A percentile compares a stretch with the other conserved stretches of the same genome.
These are phyloP conservation scores for Cyberlindnera maclurae DNA, from an alignment of 805 yeast genomes.

Conservation along the genomic window DNA sequence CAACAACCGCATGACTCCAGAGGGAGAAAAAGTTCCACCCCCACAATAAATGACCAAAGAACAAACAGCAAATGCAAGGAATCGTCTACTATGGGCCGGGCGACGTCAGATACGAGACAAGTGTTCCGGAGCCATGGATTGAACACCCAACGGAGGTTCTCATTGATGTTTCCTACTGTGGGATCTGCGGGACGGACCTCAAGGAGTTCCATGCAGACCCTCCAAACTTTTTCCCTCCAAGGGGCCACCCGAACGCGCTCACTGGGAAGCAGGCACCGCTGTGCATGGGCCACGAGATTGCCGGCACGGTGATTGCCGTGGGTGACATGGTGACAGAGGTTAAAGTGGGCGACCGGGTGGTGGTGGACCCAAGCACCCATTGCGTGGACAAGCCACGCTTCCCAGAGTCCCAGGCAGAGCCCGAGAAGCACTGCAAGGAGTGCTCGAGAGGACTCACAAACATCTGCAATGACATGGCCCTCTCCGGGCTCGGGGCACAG, in stretches of 20 bases:
- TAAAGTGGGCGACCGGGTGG: conserved; percentile 51
- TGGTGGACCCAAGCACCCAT: conserved; percentile 55
- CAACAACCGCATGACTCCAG: too few species aligned
- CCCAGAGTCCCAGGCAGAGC: conserved; percentile 25
- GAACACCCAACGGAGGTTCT: conserved; percentile 33
- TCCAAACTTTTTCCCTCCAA: conserved; percentile 48
- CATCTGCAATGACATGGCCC: conserved; percentile 41
- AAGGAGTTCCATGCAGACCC: conserved; percentile 49
- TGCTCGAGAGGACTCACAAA: conserved; percentile 46
- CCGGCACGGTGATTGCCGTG: conserved; percentile 37
- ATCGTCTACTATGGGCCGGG: conserved; percentile 39
- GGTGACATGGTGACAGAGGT: conserved; percentile 40
- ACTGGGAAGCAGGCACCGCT: conserved; percentile 37
- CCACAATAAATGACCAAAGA: background rate
- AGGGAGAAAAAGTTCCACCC: too few species aligned
- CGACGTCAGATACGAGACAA: conserved; percentile 35
- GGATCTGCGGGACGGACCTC: conserved; percentile 59
- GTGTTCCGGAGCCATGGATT: conserved; percentile 30
- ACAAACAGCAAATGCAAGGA: conserved; percentile 35
- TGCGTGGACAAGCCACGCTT: conserved; percentile 42
- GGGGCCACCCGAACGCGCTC: conserved; percentile 30
- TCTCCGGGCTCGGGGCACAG: conserved; percentile 49
- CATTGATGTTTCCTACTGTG: conserved; percentile 44
- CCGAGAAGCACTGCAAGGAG: conserved; percentile 34
- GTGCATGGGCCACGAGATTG: conserved; percentile 49